Percentiles rank a stretch among this genome's conserved stretches.
Conservation (phyloP, 352 stramenopile genomes). For the Globisporangium megalacanthum region DNA sequence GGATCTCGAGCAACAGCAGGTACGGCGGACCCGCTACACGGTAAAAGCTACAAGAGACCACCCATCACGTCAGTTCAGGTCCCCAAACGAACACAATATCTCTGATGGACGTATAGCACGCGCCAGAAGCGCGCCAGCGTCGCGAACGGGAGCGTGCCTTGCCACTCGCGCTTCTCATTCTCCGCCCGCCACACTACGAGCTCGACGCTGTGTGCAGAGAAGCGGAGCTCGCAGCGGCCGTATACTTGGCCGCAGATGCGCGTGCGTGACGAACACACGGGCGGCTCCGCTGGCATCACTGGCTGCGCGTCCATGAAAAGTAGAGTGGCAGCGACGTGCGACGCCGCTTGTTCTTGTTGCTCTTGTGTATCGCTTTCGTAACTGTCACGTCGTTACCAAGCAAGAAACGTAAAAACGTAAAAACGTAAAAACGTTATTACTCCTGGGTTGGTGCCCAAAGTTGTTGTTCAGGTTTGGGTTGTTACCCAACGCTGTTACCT, state of each 20-base stretch:
- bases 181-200: constrained; percentile 28
- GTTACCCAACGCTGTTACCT: too few species aligned
- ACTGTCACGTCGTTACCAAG: too few species aligned
- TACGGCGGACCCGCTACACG: constrained; percentile 24
- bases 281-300: too few species aligned
- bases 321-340: too few species aligned
- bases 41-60: constrained; percentile 23
- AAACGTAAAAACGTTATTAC: too few species aligned
- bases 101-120: constrained; percentile 2
- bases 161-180: constrained; percentile 16
- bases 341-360: too few species aligned
- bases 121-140: constrained; percentile 42
- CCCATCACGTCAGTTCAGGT: not conserved
- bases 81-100: not conserved
- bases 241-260: constrained; percentile 35
- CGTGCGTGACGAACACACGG: too few species aligned
- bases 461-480: too few species aligned
- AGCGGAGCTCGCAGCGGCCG: constrained; percentile 33
- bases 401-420: too few species aligned
- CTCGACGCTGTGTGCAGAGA: constrained; percentile 21
- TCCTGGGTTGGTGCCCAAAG: too few species aligned
- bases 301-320: too few species aligned
- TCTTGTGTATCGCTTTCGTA: too few species aligned
- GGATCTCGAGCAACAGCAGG: constrained; percentile 52
- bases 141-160: constrained; percentile 27